Percentiles rank a stretch among this genome's conserved stretches.
Conservation (phyloP, 306 rosid genomes). For the Erythrophleum fordii region DNA sequence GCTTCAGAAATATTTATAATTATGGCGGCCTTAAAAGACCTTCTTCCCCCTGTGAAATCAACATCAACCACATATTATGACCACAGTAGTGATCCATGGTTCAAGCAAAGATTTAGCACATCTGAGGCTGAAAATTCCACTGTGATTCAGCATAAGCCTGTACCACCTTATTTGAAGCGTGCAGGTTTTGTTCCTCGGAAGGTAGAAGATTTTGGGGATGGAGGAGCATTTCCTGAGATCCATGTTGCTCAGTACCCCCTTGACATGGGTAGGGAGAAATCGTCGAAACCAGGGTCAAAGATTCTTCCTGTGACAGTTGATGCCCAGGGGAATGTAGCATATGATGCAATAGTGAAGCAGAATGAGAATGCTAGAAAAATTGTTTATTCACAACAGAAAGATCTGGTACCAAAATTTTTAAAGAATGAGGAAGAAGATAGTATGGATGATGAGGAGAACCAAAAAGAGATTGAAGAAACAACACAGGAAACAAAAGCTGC, state of each 20-base stretch:
- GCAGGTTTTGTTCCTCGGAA: constrained; percentile 83
- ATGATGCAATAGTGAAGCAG: constrained; percentile 88
- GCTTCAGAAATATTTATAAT: neutral
- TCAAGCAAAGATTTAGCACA: constrained; percentile 74
- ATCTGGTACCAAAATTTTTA: constrained; percentile 72
- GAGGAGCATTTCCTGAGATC: constrained; percentile 93
- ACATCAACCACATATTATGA: constrained; percentile 68
- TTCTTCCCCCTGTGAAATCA: constrained; percentile 71
- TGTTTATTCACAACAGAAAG: constrained; percentile 80
- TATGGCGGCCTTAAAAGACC: constrained; percentile 78
- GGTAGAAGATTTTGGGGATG: constrained; percentile 85
- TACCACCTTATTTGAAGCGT: constrained; percentile 75
- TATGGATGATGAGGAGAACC: constrained; percentile 58
- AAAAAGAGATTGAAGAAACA: constrained; percentile 77
- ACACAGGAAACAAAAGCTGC: constrained; percentile 81
- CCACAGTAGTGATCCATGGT: constrained; percentile 90
- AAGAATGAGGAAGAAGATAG: constrained; percentile 56
- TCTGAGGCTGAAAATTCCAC: constrained; percentile 62
- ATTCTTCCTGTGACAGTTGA: constrained; percentile 85
- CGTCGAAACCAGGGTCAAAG: constrained; percentile 62
- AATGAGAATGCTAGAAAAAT: constrained; percentile 81
- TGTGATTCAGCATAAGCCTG: constrained; percentile 55
- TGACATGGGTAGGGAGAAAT: constrained; percentile 78
- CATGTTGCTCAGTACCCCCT: constrained; percentile 92
- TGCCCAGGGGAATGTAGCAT: constrained; percentile 79